Evolutionary conservation across 345 rosid genomes (phyloP).

Genomic region (Adansonia digitata): DNA sequence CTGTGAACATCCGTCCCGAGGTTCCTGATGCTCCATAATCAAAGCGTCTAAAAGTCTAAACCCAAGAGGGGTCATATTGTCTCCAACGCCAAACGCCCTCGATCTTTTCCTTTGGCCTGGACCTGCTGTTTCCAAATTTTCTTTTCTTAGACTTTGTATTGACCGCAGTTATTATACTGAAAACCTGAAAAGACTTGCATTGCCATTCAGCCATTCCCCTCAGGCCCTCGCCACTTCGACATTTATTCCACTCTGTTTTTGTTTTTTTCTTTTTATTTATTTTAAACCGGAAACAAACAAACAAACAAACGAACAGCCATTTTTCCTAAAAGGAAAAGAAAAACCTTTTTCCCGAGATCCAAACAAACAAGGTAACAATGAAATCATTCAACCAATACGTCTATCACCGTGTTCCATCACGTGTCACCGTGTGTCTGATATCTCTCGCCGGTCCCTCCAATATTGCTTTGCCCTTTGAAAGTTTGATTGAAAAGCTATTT

Average conservation of each 20-base stretch:
- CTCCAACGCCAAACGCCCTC: too few relatives aligned
- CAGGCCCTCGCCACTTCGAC: neutral
- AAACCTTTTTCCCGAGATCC: neutral
- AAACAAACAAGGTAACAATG: neutral
- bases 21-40: neutral
- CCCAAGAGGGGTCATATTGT: too few relatives aligned
- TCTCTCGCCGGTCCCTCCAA: neutral
- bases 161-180: conserved; percentile 23
- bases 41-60: too few relatives aligned
- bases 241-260: neutral
- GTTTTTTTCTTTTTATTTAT: neutral
- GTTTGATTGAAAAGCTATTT: neutral
- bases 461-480: neutral
- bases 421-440: neutral
- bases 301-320: neutral
- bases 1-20: neutral
- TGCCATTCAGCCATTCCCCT: neutral
- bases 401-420: neutral
- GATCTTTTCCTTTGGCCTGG: neutral
- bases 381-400: neutral
- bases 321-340: neutral
- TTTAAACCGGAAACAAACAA: neutral
- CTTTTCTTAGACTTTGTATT: neutral
- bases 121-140: neutral
- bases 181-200: neutral